Conservation (phyloP, 1,284 basidiomycete species). For the Malassezia caprae region DNA sequence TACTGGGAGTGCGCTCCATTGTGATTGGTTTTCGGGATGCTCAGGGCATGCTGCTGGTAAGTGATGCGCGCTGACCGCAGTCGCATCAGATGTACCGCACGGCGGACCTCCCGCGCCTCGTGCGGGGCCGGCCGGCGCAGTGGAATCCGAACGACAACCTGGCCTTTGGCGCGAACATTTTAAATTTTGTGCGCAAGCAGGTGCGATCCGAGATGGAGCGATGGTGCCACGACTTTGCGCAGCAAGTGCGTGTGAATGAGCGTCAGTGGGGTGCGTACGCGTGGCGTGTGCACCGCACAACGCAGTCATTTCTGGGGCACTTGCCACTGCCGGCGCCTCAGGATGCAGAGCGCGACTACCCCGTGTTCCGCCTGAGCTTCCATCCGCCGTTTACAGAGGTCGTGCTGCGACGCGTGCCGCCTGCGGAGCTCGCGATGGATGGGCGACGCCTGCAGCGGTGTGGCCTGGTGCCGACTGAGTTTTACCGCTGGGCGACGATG, state of each 20-base stretch:
- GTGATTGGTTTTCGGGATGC: constrained; percentile 83
- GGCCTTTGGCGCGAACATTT: constrained; percentile 61
- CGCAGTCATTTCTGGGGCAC: constrained; percentile 6
- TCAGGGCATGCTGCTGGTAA: constrained; percentile 52
- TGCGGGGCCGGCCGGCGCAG: constrained; percentile 54
- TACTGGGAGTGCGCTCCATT: constrained; percentile 72
- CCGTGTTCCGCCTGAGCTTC: constrained; percentile 32
- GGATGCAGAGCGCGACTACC: constrained; percentile 13
- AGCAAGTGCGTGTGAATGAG: constrained; percentile 2
- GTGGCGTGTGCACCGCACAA: constrained; percentile 17
- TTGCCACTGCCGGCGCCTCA: constrained; percentile 1
- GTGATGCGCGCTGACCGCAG: neutral
- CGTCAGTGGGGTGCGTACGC: neutral
- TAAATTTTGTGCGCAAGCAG: constrained; percentile 55
- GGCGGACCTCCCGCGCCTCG: constrained; percentile 44
- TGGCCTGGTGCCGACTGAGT: constrained; percentile 13
- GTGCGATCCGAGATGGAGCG: constrained; percentile 10
- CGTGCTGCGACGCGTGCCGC: constrained; percentile 9
- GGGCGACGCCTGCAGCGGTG: constrained; percentile 14
- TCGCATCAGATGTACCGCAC: constrained; percentile 46
- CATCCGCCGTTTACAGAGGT: constrained; percentile 25
- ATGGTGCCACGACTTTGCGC: neutral
- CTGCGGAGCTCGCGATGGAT: constrained; percentile 8
- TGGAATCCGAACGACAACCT: constrained; percentile 72
- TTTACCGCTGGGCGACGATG: constrained; percentile 13